Evolutionary conservation across 768 basidiomycete genomes (phyloP).

Genomic region (Tulasnella sp.): DNA sequence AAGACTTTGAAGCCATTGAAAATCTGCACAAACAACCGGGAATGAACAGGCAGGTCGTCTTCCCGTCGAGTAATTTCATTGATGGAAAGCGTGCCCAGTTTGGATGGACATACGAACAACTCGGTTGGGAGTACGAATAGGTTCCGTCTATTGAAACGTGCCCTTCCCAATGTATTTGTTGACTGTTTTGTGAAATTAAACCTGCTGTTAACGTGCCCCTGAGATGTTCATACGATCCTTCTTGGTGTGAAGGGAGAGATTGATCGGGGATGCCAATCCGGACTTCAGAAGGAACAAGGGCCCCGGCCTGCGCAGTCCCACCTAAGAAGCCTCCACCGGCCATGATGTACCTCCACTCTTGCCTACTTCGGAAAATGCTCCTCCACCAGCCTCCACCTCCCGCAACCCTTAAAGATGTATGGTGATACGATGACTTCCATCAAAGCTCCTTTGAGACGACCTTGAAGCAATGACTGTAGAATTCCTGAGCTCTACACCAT

Average conservation of each 20-base stretch:
- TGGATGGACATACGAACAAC: constrained; percentile 22
- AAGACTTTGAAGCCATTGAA: constrained; percentile 21
- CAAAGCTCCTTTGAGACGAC: not conserved
- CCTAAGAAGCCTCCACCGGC: not conserved
- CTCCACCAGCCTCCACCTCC: constrained; percentile 2
- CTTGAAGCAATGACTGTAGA: not conserved
- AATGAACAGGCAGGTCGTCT: constrained; percentile 18
- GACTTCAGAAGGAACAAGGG: not conserved
- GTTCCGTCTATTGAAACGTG: not conserved
- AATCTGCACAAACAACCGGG: constrained; percentile 17
- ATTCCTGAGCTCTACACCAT: not conserved
- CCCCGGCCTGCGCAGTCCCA: not conserved
- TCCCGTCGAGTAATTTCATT: not conserved
- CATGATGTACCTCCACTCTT: not conserved
- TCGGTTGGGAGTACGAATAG: constrained; percentile 15
- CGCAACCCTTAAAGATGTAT: not conserved
- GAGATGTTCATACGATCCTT: no score
- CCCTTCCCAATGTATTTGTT: not conserved
- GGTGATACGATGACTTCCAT: not conserved
- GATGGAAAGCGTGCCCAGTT: not conserved
- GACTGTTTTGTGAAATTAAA: no score
- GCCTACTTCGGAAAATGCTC: not conserved
- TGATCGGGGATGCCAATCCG: not conserved
- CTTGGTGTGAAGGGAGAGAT: no score
- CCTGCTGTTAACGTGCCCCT: no score